A percentile compares a stretch with the other conserved stretches of the same genome.
Evolutionary conservation across 1,284 basidiomycete genomes (phyloP).

Genomic region (Fistulina hepatica): DNA sequence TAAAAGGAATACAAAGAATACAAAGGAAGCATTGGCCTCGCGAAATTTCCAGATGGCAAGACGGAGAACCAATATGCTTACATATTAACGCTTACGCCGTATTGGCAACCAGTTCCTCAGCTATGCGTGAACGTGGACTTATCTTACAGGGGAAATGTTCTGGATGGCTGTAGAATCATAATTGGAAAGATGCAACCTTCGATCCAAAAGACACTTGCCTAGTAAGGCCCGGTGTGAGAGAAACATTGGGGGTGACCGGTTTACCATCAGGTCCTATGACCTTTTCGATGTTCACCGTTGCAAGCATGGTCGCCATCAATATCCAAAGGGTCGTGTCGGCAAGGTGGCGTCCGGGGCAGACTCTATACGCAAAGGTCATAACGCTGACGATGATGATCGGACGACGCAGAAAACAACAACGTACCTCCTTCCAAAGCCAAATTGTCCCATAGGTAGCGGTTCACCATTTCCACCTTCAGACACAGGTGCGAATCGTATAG

Average conservation of each 20-base stretch:
- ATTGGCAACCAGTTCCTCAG: no score
- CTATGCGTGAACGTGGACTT: no score
- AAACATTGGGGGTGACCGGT: constrained; percentile 18
- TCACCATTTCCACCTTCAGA: constrained; percentile 12
- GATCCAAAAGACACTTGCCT: constrained; percentile 4
- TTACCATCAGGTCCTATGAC: constrained; percentile 24
- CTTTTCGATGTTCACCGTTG: constrained; percentile 26
- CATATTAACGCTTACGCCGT: no score
- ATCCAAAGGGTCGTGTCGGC: constrained; percentile 25
- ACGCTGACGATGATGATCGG: constrained; percentile 2
- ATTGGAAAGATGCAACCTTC: not conserved
- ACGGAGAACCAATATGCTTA: no score
- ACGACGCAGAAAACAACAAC: constrained; percentile 1
- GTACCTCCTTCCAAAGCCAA: constrained; percentile 12
- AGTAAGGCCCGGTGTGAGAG: constrained; percentile 8
- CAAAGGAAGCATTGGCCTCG: no score
- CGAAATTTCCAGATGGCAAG: no score
- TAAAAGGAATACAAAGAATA: no score
- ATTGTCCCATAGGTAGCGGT: constrained; percentile 4
- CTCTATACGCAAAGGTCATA: constrained; percentile 12
- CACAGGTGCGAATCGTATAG: constrained; percentile 22
- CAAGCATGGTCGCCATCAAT: constrained; percentile 26
- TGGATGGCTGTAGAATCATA: not conserved
- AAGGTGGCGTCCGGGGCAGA: constrained; percentile 22
- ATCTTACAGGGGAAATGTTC: not conserved